These are phyloP conservation scores for Tolypocladium album DNA, from an alignment of 2,329 filamentous ascomycete genomes.

Conservation along the genomic window DNA sequence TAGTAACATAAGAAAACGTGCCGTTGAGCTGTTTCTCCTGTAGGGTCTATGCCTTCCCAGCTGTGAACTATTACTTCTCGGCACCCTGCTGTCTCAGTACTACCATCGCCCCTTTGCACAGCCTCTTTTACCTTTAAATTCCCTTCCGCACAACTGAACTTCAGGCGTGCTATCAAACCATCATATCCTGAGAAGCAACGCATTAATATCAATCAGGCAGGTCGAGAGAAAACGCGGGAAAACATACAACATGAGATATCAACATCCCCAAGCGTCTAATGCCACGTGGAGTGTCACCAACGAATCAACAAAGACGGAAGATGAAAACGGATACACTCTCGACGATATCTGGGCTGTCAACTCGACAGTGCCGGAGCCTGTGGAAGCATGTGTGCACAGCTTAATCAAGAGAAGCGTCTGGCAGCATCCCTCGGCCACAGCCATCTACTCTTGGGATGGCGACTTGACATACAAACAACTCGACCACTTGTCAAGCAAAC, in stretches of 20 bases:
- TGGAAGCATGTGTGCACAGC: slow-evolving; percentile 25
- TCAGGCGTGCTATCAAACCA: background rate
- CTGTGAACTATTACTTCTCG: background rate
- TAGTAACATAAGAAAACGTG: background rate
- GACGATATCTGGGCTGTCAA: slow-evolving; percentile 7
- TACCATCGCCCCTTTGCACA: background rate
- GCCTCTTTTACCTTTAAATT: background rate
- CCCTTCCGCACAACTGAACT: background rate
- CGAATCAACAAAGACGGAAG: slow-evolving; percentile 3
- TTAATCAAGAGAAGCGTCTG: slow-evolving; percentile 24
- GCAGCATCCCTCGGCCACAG: slow-evolving; percentile 18
- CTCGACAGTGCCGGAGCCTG: slow-evolving; percentile 4
- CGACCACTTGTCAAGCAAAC: slow-evolving; percentile 4
- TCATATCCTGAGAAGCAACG: background rate
- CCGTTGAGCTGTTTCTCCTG: background rate
- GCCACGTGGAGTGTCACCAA: background rate
- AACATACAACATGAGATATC: slow-evolving; percentile 1
- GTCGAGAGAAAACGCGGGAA: background rate
- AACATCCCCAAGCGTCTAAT: background rate
- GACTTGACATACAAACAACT: slow-evolving; percentile 28
- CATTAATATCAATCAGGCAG: background rate
- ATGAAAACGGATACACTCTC: background rate
- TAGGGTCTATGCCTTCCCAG: background rate
- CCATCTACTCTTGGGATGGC: slow-evolving; percentile 34
- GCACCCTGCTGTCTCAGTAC: background rate